Base-by-base conservation (phyloP, 345 rosid species). In the Balakata baccata region DNA sequence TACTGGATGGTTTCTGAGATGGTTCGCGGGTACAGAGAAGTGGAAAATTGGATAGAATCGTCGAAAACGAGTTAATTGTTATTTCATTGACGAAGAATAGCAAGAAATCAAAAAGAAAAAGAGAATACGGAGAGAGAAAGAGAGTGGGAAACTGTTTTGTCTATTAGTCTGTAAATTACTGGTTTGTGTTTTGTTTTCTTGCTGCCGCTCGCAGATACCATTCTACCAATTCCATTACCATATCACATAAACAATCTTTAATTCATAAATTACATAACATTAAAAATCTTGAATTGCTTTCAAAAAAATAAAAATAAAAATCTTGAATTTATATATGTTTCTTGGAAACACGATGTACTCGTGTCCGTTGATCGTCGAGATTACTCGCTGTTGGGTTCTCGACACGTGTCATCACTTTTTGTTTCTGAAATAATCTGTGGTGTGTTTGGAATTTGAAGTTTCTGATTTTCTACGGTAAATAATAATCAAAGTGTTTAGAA, bases 61-160 rank as follows among this genome's bases (percentile, higher is more conserved):
- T 77, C 65, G 39, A 77, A 77, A 77, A 77, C 82, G 83, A 75
- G 85, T 72, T 37, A 66, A 71, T 23, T 73, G 25, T 46, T 12
- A 22, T 41, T 5, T 4, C 65, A n/a, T 60, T 58, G 77, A 77
- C 69, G 64, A 34, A 7, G 54, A 38, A 20, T 51, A 74, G 7
- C 0, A 56, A 56, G 29, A 38, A 66, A 50, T 50, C 0, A 50
- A 50, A 50, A 50, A n/a, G n/a, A 1, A 16, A 22, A 17, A 8
- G n/a, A 16, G 39, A 45, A 47, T 25, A 52, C 20, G 3, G 29
- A 22, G 34, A 29, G 34, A 29, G 34, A 29, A 29, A 29, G 34
- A 29, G 34, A 29, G 34, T 29, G 34, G 34, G 1, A 29, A 29
- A 29, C 34, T 29, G 34, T 29, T 29, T 29, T 29, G 34, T 29